Percentiles rank a stretch among this genome's conserved stretches.
phyloP scores from a whole-genome alignment of 2,329 filamentous ascomycete species.

The Arachnomyces sp. region DNA sequence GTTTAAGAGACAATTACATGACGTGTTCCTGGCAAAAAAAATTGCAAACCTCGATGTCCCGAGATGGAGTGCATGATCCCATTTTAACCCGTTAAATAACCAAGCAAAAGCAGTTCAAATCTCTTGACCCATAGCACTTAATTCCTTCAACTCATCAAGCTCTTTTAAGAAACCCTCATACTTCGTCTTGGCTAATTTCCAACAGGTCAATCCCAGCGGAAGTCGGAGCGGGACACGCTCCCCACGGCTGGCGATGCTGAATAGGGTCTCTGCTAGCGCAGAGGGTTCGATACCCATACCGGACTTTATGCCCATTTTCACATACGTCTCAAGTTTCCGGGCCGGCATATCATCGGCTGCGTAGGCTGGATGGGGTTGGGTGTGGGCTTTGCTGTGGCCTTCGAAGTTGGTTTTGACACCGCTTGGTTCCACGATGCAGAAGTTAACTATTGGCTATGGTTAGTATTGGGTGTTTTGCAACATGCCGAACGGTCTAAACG shows the following conservation, averaged over 20 bases:
- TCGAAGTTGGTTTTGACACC: conserved; percentile 32
- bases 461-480: conserved; percentile 4
- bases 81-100: no score
- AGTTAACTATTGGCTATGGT: conserved; percentile 27
- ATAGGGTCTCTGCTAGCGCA: conserved; percentile 31
- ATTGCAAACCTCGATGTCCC: no score
- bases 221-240: conserved; percentile 34
- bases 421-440: conserved; percentile 38
- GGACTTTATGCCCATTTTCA: conserved; percentile 5
- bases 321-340: conserved; percentile 17
- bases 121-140: background rate
- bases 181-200: background rate
- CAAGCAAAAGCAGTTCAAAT: no score
- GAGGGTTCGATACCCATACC: conserved; percentile 13
- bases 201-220: conserved; percentile 29
- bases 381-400: conserved; percentile 26
- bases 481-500: no score
- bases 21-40: no score
- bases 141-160: conserved; percentile 1
- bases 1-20: no score
- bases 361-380: conserved; percentile 5
- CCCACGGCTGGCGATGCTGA: conserved; percentile 26
- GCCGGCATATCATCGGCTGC: conserved; percentile 22
- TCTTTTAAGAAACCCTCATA: conserved; percentile 1
- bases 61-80: no score